phyloP scores from a whole-genome alignment of 2,329 filamentous ascomycete genomes.

The Alternaria rosae region DNA sequence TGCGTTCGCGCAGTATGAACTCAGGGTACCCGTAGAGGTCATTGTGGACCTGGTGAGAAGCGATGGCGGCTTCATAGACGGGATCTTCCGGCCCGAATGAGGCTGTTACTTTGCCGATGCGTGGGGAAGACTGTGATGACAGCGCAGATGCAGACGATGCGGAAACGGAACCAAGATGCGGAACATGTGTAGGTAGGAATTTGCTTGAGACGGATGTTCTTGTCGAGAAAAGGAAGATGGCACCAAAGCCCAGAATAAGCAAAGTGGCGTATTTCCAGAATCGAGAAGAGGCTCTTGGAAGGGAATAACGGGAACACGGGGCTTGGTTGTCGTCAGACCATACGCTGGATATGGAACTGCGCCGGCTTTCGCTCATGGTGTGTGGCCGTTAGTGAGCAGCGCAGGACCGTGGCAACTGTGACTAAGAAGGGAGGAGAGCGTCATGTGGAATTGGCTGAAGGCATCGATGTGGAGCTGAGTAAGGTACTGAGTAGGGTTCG shows the following conservation, averaged over 20 bases:
- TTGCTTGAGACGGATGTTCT: not conserved
- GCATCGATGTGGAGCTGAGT: not conserved
- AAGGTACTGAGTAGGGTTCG: no score
- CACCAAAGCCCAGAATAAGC: not conserved
- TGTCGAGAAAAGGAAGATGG: not conserved
- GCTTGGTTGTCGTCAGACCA: not conserved
- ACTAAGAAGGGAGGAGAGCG: not conserved
- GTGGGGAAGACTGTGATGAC: not conserved
- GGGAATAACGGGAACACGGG: not conserved
- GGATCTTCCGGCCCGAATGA: constrained; percentile 6
- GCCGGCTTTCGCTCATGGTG: constrained; percentile 1
- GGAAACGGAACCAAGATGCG: not conserved
- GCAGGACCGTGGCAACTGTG: not conserved
- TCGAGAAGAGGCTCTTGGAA: not conserved
- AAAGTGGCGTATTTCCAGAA: not conserved
- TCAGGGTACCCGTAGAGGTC: constrained; percentile 3
- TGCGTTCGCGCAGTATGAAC: constrained; percentile 8
- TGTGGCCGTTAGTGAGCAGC: not conserved
- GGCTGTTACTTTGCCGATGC: constrained; percentile 11
- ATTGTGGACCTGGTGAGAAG: constrained; percentile 7
- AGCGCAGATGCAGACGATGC: not conserved
- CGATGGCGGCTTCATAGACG: constrained; percentile 5
- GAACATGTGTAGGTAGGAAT: not conserved
- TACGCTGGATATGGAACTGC: not conserved
- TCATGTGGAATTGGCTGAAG: not conserved